Base-by-base conservation (phyloP, 1,284 basidiomycete species). In the Baeospora myosura region DNA sequence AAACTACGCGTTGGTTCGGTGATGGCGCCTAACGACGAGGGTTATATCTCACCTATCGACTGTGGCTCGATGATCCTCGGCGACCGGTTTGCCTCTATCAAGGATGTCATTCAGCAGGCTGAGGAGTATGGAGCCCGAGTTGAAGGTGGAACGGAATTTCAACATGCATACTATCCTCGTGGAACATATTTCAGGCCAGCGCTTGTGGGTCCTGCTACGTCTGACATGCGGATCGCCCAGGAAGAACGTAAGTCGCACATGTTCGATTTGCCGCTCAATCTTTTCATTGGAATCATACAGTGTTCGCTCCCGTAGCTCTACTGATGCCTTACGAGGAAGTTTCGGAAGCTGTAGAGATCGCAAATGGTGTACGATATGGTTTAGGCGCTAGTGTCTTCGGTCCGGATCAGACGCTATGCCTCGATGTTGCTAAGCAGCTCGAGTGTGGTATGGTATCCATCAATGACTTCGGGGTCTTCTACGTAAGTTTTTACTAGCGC, bases 301-400 rank as follows among this genome's bases (percentile, higher is more conserved):
- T 93, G 34, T 96, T 96, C 56, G 92, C 90, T 0, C 93, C 92
- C 1, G 72, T 97, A 51, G 90, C 89, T 51, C 64, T 88, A 14
- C 70, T 96, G 30, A 84, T 95, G 60, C 76, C 78, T 38, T 95
- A 92, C 55, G 78, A 88, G 18, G 75, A 72, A 4, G 65, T 91
- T 26, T 81, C 92, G 1, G 81, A 94, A 51, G 92, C 89, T 0
- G 74, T 97, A 45, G 72, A 72, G 37, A 81, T 94, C 49, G 89
- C 95, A 0, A 97, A 97, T 56, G 72, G 74, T 11, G 91, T 89
- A 1, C 72, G 77, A 24, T 98, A 89, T 60, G 95, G 88, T 12
- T 77, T 98, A n/a, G 95, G 94, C 33, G 90, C 91, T 1, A 88
- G 88, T 44, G 89, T 98, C n/a, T 98, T 94, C 58, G 94, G 94